A percentile compares a stretch with the other conserved stretches of the same genome.
Evolutionary conservation across 2,329 filamentous ascomycete genomes (phyloP).

Genomic region (Emergomyces africanus): DNA sequence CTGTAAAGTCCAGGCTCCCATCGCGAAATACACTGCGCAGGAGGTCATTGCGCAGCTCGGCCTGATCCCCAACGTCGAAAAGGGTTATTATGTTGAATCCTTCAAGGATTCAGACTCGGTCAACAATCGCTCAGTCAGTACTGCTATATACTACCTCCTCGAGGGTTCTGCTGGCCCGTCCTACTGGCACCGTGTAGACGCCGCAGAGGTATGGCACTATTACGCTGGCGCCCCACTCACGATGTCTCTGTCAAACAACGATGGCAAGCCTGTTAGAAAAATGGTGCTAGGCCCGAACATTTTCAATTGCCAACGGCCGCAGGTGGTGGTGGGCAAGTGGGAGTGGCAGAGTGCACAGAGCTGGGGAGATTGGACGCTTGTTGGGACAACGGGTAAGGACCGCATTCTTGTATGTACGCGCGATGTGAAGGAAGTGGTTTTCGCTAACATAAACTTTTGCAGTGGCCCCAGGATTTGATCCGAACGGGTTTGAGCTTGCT

Average conservation of each 20-base stretch:
- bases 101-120: not conserved
- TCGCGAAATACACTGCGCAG: not conserved
- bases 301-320: not conserved
- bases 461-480: not conserved
- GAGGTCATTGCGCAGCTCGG: not conserved
- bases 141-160: not conserved
- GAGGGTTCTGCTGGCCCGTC: not conserved
- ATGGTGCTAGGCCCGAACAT: not conserved
- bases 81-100: not conserved
- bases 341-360: not conserved
- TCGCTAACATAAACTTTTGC: not conserved
- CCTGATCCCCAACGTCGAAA: not conserved
- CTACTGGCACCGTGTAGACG: not conserved
- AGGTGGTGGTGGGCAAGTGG: not conserved
- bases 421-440: not conserved
- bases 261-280: not conserved
- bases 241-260: not conserved
- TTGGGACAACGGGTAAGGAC: not conserved
- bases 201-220: not conserved
- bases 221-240: not conserved
- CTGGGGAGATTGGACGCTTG: not conserved
- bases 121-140: not conserved
- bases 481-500: not conserved
- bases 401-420: not conserved
- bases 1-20: not conserved